phyloP scores from a whole-genome alignment of 2,329 filamentous ascomycete genomes.

The Cladophialophora immunda region DNA sequence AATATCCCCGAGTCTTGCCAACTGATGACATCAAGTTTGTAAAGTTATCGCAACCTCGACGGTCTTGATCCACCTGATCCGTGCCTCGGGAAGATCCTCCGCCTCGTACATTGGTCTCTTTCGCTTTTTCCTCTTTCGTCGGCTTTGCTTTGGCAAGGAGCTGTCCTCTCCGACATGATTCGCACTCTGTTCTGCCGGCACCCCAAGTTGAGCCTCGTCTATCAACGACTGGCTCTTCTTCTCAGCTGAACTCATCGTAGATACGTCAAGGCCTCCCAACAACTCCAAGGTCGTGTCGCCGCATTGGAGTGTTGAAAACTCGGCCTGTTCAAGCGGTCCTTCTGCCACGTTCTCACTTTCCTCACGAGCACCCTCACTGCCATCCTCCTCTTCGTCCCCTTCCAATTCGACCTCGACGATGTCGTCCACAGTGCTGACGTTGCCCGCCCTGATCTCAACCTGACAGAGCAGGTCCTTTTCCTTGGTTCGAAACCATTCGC shows the following conservation, averaged over 20 bases:
- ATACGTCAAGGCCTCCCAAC: slow-evolving; percentile 21
- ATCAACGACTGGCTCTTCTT: background rate
- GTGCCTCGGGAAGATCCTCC: slow-evolving; percentile 52
- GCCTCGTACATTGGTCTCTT: slow-evolving; percentile 43
- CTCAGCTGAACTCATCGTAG: slow-evolving; percentile 24
- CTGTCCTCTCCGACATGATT: slow-evolving; percentile 31
- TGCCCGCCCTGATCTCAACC: slow-evolving; percentile 64
- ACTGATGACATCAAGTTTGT: slow-evolving; percentile 39
- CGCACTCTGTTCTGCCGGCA: slow-evolving; percentile 2
- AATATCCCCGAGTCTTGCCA: background rate
- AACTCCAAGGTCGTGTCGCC: slow-evolving; percentile 41
- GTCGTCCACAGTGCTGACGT: slow-evolving; percentile 68
- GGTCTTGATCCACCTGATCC: slow-evolving; percentile 57
- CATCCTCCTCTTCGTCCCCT: slow-evolving; percentile 40
- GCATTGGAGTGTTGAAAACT: slow-evolving; percentile 27
- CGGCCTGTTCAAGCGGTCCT: slow-evolving; percentile 28
- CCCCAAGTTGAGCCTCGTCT: background rate
- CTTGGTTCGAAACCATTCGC: slow-evolving; percentile 60
- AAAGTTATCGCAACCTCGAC: slow-evolving; percentile 55
- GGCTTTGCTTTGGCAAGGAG: slow-evolving; percentile 37
- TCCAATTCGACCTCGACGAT: slow-evolving; percentile 55
- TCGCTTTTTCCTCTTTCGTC: slow-evolving; percentile 42
- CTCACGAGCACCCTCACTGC: slow-evolving; percentile 34
- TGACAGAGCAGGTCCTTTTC: slow-evolving; percentile 58
- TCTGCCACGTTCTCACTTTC: slow-evolving; percentile 35